These are phyloP conservation scores for Penicillium verrucosum DNA, from an alignment of 2,329 filamentous ascomycete species.

Conservation along the genomic window DNA sequence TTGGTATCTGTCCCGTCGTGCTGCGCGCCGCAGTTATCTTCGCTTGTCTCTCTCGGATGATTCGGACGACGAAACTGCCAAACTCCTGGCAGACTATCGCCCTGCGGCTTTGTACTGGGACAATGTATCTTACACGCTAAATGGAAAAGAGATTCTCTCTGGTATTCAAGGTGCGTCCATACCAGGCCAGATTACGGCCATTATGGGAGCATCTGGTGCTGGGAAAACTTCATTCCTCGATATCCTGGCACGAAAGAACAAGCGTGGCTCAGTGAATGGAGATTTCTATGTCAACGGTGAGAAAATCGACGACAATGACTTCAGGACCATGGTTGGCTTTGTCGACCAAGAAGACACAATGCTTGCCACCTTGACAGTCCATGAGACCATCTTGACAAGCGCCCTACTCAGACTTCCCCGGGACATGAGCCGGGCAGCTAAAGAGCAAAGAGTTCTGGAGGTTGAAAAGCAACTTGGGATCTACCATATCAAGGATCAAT, in stretches of 20 bases:
- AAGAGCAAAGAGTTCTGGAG: slow-evolving; percentile 86
- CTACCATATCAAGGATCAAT: slow-evolving; percentile 85
- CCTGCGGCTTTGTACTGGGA: slow-evolving; percentile 85
- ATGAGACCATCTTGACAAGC: slow-evolving; percentile 95
- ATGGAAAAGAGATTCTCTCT: slow-evolving; percentile 79
- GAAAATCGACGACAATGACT: slow-evolving; percentile 77
- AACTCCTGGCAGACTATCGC: slow-evolving; percentile 87
- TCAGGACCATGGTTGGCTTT: slow-evolving; percentile 89
- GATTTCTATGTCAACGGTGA: slow-evolving; percentile 93
- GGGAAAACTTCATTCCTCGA: slow-evolving; percentile 97
- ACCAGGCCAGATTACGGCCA: slow-evolving; percentile 91
- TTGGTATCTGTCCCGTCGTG: slow-evolving; percentile 84
- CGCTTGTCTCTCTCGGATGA: slow-evolving; percentile 78
- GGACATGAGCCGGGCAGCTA: slow-evolving; percentile 82
- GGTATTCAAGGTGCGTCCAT: slow-evolving; percentile 82
- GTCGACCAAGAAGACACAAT: slow-evolving; percentile 98
- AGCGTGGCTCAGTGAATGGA: slow-evolving; percentile 73
- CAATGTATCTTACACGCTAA: slow-evolving; percentile 80
- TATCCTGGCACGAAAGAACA: slow-evolving; percentile 94
- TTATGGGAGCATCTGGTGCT: slow-evolving; percentile 97
- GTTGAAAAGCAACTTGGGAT: slow-evolving; percentile 96
- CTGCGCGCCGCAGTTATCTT: slow-evolving; percentile 58
- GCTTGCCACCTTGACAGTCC: slow-evolving; percentile 90
- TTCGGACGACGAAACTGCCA: slow-evolving; percentile 79
- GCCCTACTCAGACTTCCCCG: slow-evolving; percentile 86